Percentiles rank a stretch among this genome's conserved stretches.
phyloP scores from a whole-genome alignment of 1,139 yeast genomes.

The Kodamaea ohmeri region DNA sequence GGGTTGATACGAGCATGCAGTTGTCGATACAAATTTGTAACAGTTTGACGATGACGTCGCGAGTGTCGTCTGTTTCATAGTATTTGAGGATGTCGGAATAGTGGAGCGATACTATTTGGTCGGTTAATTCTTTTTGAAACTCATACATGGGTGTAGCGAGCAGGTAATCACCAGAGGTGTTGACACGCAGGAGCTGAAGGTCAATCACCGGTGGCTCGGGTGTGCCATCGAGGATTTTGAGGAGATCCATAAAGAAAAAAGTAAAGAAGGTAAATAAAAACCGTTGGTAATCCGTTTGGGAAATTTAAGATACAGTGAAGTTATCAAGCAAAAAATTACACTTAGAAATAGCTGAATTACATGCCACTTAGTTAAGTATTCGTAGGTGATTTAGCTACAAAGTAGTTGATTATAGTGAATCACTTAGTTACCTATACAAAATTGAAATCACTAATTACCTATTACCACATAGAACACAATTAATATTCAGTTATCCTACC shows the following conservation, averaged over 20 bases:
- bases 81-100: constrained; percentile 86
- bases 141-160: constrained; percentile 86
- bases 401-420: no score
- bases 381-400: no score
- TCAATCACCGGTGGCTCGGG: constrained; percentile 81
- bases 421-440: no score
- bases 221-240: constrained; percentile 73
- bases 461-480: no score
- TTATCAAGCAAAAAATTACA: no score
- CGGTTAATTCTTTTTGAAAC: constrained; percentile 87
- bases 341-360: no score
- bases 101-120: constrained; percentile 87
- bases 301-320: no score
- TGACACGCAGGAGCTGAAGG: constrained; percentile 36
- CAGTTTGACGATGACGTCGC: constrained; percentile 63
- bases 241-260: constrained; percentile 57
- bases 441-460: no score
- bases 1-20: constrained; percentile 78
- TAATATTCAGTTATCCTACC: no score
- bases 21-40: constrained; percentile 71
- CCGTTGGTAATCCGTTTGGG: no score
- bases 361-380: no score
- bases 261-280: background rate
- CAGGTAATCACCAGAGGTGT: constrained; percentile 66
- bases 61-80: constrained; percentile 63